Evolutionary conservation across 495 filamentous ascomycete species (phyloP), one percentile per base, ranked within the genome.

Genomic region (Podospora tetraspora): DNA sequence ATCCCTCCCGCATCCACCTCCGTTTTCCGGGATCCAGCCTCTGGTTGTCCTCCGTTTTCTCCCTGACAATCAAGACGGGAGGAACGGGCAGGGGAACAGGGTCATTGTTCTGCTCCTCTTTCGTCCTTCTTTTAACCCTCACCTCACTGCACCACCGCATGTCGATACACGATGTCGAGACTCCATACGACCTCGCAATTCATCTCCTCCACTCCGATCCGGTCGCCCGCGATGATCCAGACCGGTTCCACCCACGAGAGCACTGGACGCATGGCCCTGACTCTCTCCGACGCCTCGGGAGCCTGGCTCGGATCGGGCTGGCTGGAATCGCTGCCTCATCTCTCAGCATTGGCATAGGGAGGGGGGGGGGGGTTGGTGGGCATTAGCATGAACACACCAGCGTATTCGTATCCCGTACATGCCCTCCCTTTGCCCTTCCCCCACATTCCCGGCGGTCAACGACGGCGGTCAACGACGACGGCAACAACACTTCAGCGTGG

Each of bases 341-440:
- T 16, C 34, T 16, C 3, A 4, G 34, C 34, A 43, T 43, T 30
- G 34, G 12, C 34, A 43, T 43, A n/a, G n/a, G n/a, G n/a, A n/a
- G n/a, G n/a, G n/a, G n/a, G n/a, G n/a, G n/a, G n/a, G n/a, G n/a
- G n/a, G n/a, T n/a, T n/a, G n/a, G n/a, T n/a, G n/a, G n/a, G 32
- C 32, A 12, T 13, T 43, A 13, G 34, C 34, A 61, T 25, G 5
- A 61, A 61, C 59, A 61, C 59, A 25, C 29, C 27, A 13, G 57
- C 63, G 63, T 59, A 65, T 65, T 65, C 63, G 63, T 65, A 65
- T 65, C 63, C 25, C 25, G 2, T 65, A n/a, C n/a, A n/a, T n/a
- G n/a, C n/a, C 63, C 9, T n/a, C 24, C 22, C 19, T 24, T 24
- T 19, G 22, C 27, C 16, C 43, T 19, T 52, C 43, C 43, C 43